Evolutionary conservation across 2,329 filamentous ascomycete genomes (phyloP).

Genomic region (Penicillium sp.): DNA sequence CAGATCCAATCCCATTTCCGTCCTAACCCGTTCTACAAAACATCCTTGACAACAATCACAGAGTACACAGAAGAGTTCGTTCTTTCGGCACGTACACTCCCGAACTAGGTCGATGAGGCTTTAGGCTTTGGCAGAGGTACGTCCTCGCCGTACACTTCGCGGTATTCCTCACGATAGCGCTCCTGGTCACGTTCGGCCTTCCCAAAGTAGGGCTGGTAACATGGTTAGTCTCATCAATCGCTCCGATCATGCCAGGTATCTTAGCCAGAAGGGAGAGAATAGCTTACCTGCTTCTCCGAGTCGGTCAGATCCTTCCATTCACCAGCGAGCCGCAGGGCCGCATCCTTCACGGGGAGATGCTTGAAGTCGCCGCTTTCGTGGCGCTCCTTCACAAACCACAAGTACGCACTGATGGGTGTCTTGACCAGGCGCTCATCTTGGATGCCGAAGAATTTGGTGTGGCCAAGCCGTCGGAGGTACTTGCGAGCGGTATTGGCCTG

Average conservation of each 20-base stretch:
- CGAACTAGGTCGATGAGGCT: background rate
- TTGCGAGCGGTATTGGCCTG: conserved; percentile 61
- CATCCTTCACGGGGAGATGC: conserved; percentile 46
- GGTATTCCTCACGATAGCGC: conserved; percentile 40
- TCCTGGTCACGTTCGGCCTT: conserved; percentile 30
- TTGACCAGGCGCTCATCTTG: conserved; percentile 59
- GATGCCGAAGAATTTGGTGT: conserved; percentile 37
- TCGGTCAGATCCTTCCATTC: conserved; percentile 34
- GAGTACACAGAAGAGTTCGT: background rate
- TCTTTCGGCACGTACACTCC: background rate
- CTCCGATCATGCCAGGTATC: background rate
- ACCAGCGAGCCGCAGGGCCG: conserved; percentile 11
- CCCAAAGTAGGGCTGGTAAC: conserved; percentile 29
- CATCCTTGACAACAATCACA: background rate
- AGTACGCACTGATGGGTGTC: conserved; percentile 40
- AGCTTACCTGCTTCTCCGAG: conserved; percentile 41
- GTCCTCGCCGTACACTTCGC: conserved; percentile 39
- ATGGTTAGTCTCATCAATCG: conserved; percentile 12
- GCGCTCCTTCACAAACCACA: conserved; percentile 51
- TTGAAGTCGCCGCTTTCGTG: conserved; percentile 53
- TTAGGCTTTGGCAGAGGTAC: conserved; percentile 4
- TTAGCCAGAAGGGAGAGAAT: background rate
- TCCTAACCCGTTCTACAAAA: conserved; percentile 7
- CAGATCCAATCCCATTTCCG: conserved; percentile 13
- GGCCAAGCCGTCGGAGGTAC: conserved; percentile 30